Base-by-base conservation (phyloP, 495 filamentous ascomycete species). In the Rhizodiscina lignyota region DNA sequence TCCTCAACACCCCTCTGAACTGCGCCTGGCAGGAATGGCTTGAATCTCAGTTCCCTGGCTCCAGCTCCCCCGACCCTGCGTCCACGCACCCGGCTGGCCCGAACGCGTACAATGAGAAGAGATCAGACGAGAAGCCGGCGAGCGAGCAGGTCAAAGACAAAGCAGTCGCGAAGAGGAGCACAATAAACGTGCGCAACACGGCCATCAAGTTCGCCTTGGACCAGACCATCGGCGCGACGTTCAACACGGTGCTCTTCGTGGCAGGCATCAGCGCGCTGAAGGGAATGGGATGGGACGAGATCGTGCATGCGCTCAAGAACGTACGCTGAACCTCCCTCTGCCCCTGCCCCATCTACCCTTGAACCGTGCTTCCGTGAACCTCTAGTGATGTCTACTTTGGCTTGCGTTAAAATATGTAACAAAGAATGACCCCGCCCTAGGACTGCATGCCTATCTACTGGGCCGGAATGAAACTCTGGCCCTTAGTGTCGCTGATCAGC, bases 231-330 rank as follows among this genome's bases (percentile, higher is more conserved):
- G 79, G 77, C 8, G 78, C 75, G 3, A 64, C 70, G 8, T 47
- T 79, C 38, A 97, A 97, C 52, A 91, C 81, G 4, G 52, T 79
- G 4, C 43, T 81, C 18, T 94, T 92, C 55, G 67, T 79, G 12
- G 61, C 62, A 15, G 54, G 64, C 23, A 71, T 77, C 41, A 63
- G 67, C 40, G 36, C 65, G 10, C 44, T 77, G 2, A 69, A 48
- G 13, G 50, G 49, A 11, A 18, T 35, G 12, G 33, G 22, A 11
- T 13, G 42, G 13, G 38, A 32, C 11, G 3, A 39, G 11, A 39
- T 40, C 5, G 6, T 30, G n/a, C 13, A 37, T 17, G 36, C 45
- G 13, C 21, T 48, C n/a, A 20, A 33, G 39, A 32, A 32, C 18
- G 30, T 32, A 18, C 8, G 30, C 18, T 18, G 30, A 11, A 27